Evolutionary conservation across 1,284 basidiomycete species (phyloP).

Genomic region (Boletellus deceptivus): DNA sequence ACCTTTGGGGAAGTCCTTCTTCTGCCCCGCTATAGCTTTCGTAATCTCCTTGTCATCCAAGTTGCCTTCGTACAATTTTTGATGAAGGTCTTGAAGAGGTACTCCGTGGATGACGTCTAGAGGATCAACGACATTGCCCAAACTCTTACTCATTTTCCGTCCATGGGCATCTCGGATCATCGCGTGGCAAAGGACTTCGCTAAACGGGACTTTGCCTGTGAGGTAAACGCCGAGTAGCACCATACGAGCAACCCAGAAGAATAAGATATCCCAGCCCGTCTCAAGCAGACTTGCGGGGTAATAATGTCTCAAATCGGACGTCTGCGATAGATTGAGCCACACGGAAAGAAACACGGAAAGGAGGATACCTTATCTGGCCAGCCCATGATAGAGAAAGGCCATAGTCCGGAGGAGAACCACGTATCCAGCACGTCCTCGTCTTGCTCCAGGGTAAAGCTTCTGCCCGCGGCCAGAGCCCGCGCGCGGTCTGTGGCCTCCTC

Average conservation of each 20-base stretch:
- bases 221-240: slow-evolving; percentile 90
- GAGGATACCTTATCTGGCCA: slow-evolving; percentile 83
- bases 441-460: slow-evolving; percentile 81
- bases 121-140: slow-evolving; percentile 98
- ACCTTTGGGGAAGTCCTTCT: slow-evolving; percentile 99
- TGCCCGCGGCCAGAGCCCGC: slow-evolving; percentile 66
- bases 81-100: slow-evolving; percentile 80
- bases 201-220: slow-evolving; percentile 91
- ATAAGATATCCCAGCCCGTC: slow-evolving; percentile 98
- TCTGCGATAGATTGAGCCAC: slow-evolving; percentile 41
- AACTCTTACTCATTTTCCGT: slow-evolving; percentile 98
- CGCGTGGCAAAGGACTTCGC: slow-evolving; percentile 97
- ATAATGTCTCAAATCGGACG: slow-evolving; percentile 73
- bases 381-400: slow-evolving; percentile 98
- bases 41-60: slow-evolving; percentile 91
- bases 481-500: slow-evolving; percentile 86
- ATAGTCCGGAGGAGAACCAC: slow-evolving; percentile 98
- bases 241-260: slow-evolving; percentile 99
- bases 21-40: slow-evolving; percentile 93
- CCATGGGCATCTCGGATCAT: slow-evolving; percentile 99
- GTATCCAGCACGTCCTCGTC: slow-evolving; percentile 99
- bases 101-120: slow-evolving; percentile 94
- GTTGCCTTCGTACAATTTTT: slow-evolving; percentile 89
- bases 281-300: slow-evolving; percentile 92
- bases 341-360: background rate